Evolutionary conservation across 2,329 filamentous ascomycete species (phyloP).

Genomic region (Neospermospora avenae): DNA sequence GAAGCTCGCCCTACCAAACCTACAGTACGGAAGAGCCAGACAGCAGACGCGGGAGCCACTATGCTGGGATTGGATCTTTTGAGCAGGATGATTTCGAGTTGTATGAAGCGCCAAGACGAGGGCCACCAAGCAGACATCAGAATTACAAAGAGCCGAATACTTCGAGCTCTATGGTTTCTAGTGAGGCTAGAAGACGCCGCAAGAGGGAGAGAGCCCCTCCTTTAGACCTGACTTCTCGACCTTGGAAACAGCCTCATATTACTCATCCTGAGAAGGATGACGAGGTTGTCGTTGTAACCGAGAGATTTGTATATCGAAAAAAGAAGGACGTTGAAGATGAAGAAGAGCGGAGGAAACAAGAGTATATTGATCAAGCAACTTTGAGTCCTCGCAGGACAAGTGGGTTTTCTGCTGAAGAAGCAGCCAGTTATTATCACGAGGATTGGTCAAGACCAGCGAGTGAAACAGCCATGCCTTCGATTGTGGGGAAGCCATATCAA

Average conservation of each 20-base stretch:
- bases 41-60: neutral
- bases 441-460: constrained; percentile 18
- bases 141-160: constrained; percentile 11
- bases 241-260: constrained; percentile 10
- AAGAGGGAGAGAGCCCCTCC: constrained; percentile 15
- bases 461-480: neutral
- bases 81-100: neutral
- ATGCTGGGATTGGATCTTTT: neutral
- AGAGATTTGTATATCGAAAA: constrained; percentile 16
- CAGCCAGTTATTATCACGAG: constrained; percentile 21
- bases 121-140: neutral
- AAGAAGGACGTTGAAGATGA: constrained; percentile 10
- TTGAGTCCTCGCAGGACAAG: neutral
- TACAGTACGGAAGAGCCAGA: constrained; percentile 4
- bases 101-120: neutral
- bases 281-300: constrained; percentile 16
- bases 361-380: constrained; percentile 14
- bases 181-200: constrained; percentile 14
- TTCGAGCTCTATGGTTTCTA: constrained; percentile 8
- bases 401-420: constrained; percentile 14
- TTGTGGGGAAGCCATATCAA: neutral
- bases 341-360: constrained; percentile 14
- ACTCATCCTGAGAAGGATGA: constrained; percentile 10
- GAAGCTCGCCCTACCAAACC: neutral
- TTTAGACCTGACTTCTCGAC: neutral